Evolutionary conservation across 2,329 filamentous ascomycete genomes (phyloP), one percentile per base, ranked within the genome.

Genomic region (Keithomyces neogunnii): DNA sequence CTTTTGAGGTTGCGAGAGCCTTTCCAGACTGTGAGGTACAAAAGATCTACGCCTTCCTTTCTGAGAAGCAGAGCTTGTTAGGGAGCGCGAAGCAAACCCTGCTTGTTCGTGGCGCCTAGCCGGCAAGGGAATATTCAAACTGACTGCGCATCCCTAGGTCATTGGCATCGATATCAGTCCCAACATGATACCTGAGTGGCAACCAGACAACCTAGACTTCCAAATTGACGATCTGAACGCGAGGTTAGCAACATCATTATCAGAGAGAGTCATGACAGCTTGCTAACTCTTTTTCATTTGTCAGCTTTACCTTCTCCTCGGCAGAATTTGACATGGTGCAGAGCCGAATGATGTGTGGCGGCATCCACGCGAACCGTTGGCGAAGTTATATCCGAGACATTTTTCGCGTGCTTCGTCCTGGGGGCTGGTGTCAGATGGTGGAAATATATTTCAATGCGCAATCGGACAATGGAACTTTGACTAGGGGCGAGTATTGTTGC

Each of bases 391-490:
- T 95, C 56, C 73, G 75, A 58, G 91, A 96, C 59, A 86, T 95
- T 54, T 79, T 81, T 57, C 76, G 81, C 28, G 77, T 89, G 8
- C 71, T 91, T 55, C 85, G 81, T 48, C 85, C 83, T 5, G 86
- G 84, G 2, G 90, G 91, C 1, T 96, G 89, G 89, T 78, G 87
- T 53, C 89, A 96, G 63, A 84, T 95, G 77, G 80, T 88, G n/a
- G 91, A 96, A 63, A 80, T 91, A 60, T 89, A 95, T 62, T 85
- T 85, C 66, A 89, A 89, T 57, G 83, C 88, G 30, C 91, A 95
- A 65, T 95, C 89, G 1, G 83, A 92, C 59, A 95, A 88, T 60
- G 89, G 89, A 4, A 82, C 81, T n/a, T 70, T 93, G 59, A 84
- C 81, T 9, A 76, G 84, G 48, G 74, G 81, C 77, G 62, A 66